A percentile compares a stretch with the other conserved stretches of the same genome.
Conservation (phyloP, 2,329 filamentous ascomycete genomes). For the Truncatella angustata region DNA sequence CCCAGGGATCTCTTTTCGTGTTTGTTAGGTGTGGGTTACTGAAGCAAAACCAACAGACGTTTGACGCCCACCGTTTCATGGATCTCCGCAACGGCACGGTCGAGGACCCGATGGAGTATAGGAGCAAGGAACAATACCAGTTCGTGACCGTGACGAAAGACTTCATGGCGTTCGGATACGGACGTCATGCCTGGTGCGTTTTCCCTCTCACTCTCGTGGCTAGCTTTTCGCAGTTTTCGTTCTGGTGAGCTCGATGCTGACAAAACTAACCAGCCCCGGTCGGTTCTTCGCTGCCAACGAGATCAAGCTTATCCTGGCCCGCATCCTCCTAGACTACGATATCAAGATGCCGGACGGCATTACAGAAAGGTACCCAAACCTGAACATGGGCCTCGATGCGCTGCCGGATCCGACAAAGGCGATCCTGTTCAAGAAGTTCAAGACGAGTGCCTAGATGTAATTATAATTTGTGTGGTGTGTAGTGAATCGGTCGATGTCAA, state of each 20-base stretch:
- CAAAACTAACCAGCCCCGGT: too few relatives aligned
- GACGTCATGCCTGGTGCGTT: conserved; percentile 32
- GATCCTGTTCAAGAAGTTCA: conserved; percentile 7
- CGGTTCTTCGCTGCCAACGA: conserved; percentile 43
- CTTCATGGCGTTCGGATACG: conserved; percentile 37
- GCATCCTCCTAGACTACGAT: conserved; percentile 38
- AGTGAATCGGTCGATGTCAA: background rate
- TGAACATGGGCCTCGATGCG: conserved; percentile 3
- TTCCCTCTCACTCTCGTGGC: background rate
- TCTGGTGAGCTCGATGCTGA: too few relatives aligned
- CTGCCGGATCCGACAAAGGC: conserved; percentile 6
- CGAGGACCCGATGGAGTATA: conserved; percentile 22
- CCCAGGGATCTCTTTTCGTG: too few relatives aligned
- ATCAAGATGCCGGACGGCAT: conserved; percentile 24
- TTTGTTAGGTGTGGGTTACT: background rate
- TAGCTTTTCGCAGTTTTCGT: too few relatives aligned
- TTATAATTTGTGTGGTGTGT: background rate
- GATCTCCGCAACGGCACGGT: conserved; percentile 27
- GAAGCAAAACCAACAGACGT: conserved; percentile 17
- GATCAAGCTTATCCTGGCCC: conserved; percentile 41
- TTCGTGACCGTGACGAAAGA: conserved; percentile 35
- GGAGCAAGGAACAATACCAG: conserved; percentile 34
- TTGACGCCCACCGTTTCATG: conserved; percentile 34
- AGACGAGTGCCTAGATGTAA: background rate
- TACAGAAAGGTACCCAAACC: conserved; percentile 6